Conservation (phyloP, 2,329 filamentous ascomycete species). For the Myriosclerotinia duriaeana region DNA sequence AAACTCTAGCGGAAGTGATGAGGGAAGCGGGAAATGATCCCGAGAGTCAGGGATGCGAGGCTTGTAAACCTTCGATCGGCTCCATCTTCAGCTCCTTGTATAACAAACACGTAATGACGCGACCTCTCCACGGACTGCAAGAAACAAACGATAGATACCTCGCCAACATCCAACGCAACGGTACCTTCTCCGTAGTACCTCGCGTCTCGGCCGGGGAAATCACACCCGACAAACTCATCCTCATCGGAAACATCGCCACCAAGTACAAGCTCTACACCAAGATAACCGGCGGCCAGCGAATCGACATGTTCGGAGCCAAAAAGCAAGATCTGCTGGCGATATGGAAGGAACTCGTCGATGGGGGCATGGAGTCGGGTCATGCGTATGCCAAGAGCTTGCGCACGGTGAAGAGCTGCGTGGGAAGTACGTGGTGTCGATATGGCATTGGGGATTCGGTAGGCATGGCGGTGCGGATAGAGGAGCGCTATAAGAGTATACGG, state of each 20-base stretch:
- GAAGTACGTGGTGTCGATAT: conserved; percentile 87
- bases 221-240: conserved; percentile 79
- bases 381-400: conserved; percentile 86
- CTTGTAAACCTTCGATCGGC: conserved; percentile 79
- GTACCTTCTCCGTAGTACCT: conserved; percentile 85
- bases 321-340: conserved; percentile 83
- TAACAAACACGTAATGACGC: conserved; percentile 79
- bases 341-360: conserved; percentile 77
- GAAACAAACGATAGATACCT: conserved; percentile 89
- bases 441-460: conserved; percentile 88
- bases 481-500: conserved; percentile 90
- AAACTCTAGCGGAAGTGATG: conserved; percentile 75
- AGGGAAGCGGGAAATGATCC: conserved; percentile 69
- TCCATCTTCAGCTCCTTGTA: conserved; percentile 80
- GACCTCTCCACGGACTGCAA: conserved; percentile 70
- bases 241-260: conserved; percentile 80
- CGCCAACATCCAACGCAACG: conserved; percentile 87
- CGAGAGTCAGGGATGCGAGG: conserved; percentile 76
- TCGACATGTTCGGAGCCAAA: conserved; percentile 88
- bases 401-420: conserved; percentile 90
- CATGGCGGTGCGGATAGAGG: conserved; percentile 83
- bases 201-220: conserved; percentile 84
- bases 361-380: conserved; percentile 86
- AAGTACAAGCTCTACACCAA: conserved; percentile 86
- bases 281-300: conserved; percentile 87